Evolutionary conservation across 1,284 basidiomycete genomes (phyloP).

Genomic region (Butyriboletus appendiculatus): DNA sequence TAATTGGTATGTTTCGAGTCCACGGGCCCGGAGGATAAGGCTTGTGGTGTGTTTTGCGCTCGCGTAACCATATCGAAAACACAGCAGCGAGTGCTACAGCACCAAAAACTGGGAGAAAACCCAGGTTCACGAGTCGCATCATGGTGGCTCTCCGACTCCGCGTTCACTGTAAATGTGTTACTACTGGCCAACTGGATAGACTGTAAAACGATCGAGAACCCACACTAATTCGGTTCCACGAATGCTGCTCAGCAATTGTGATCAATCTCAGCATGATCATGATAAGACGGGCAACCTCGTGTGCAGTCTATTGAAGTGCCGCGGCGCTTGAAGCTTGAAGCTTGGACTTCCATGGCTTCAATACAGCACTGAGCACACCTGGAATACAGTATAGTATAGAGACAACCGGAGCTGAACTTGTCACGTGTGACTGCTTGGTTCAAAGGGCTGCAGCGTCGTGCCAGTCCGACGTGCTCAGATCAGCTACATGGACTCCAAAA

Average conservation of each 20-base stretch:
- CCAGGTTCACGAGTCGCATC: background rate
- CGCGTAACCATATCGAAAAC: background rate
- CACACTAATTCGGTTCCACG: background rate
- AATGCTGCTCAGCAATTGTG: background rate
- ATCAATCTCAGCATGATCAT: too few species aligned
- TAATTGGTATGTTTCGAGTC: background rate
- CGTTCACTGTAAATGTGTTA: background rate
- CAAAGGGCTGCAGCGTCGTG: too few species aligned
- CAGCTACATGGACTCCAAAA: too few species aligned
- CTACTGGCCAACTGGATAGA: background rate
- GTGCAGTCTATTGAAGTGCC: too few species aligned
- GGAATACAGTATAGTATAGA: too few species aligned
- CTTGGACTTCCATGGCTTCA: too few species aligned
- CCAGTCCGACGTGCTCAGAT: too few species aligned
- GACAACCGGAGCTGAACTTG: too few species aligned
- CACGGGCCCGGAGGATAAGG: conserved; percentile 3
- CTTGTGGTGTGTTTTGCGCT: background rate
- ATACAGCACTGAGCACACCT: too few species aligned
- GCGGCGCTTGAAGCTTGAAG: too few species aligned
- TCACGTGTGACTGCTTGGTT: too few species aligned
- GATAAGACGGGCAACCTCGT: too few species aligned
- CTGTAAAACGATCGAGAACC: background rate
- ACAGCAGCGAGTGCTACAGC: background rate
- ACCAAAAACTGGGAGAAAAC: background rate
- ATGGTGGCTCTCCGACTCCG: background rate